Evolutionary conservation across 345 rosid species (phyloP).

Genomic region (Theobroma cacao): DNA sequence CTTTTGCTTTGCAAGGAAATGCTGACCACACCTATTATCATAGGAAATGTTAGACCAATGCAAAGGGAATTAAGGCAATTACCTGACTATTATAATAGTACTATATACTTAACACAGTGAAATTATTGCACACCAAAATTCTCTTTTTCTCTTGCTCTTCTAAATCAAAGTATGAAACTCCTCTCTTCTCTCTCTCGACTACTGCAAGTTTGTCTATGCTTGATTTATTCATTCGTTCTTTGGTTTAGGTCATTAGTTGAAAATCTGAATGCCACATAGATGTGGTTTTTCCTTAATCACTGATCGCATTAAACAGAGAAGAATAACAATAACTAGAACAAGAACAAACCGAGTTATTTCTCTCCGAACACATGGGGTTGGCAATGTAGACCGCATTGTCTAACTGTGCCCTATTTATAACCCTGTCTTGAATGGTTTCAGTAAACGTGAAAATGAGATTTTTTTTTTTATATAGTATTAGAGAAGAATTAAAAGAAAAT

Average conservation of each 20-base stretch:
- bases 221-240: no score
- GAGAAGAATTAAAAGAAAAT: neutral
- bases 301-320: neutral
- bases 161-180: no score
- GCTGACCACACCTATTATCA: neutral
- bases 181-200: no score
- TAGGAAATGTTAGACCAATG: neutral
- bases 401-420: neutral
- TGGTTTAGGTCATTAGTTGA: no score
- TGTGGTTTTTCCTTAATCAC: neutral
- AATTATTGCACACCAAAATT: no score
- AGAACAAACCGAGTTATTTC: neutral
- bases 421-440: neutral
- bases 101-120: neutral
- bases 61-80: neutral
- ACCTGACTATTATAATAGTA: neutral
- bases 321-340: neutral
- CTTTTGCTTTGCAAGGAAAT: neutral
- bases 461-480: neutral
- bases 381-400: neutral
- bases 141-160: no score
- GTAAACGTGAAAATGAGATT: neutral
- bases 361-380: neutral
- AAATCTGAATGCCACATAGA: neutral
- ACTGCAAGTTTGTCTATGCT: neutral